Evolutionary conservation across 2,329 filamentous ascomycete genomes (phyloP), one percentile per base, ranked within the genome.

Genomic region (Fusarium albosuccineum): DNA sequence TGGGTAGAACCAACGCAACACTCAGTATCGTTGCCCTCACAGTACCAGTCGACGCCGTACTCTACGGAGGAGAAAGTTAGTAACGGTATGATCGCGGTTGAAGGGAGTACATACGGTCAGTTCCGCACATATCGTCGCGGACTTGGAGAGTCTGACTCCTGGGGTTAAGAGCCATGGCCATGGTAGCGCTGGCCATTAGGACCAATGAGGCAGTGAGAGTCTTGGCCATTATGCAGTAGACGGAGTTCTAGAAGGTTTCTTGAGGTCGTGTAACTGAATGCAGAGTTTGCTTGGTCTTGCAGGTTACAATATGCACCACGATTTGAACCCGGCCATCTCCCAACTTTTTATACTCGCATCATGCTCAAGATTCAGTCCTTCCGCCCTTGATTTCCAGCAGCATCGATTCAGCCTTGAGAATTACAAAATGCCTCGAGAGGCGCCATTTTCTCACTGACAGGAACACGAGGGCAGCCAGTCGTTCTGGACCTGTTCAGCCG

Each of bases 1-100:
- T 66, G 49, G 8, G 60, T 17, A 42, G 49, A 48, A 17, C 68
- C 68, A 40, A 59, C 36, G 60, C 68, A 70, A 54, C 68, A 70
- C 8, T 53, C 36, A 7, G 64, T 57, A 16, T 41, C 41, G 26
- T 41, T 36, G 34, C 57, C 48, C 22, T 41, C 16, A 54, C 68
- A 70, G 30, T 42, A 60, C 52, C 58, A 62, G 26, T 62, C 37
- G 4, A 45, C 33, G 22, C 54, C 58, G 49, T 48, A 58, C 36
- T 53, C 68, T 70, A 8, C 10, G 10, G 33, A 22, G 10, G 13
- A n/a, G n/a, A 10, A 9, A 3, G 53, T 58, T 27, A 60, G 55
- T 10, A 14, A 5, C 8, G 10, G 10, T 14, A 27, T 37, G n/a
- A 30, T 11, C 10, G 16, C 27, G 5, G 9, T 10, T 16, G 13